Evolutionary conservation across 2,329 filamentous ascomycete genomes (phyloP), one percentile per base, ranked within the genome.

Genomic region (Thelonectria discophora): DNA sequence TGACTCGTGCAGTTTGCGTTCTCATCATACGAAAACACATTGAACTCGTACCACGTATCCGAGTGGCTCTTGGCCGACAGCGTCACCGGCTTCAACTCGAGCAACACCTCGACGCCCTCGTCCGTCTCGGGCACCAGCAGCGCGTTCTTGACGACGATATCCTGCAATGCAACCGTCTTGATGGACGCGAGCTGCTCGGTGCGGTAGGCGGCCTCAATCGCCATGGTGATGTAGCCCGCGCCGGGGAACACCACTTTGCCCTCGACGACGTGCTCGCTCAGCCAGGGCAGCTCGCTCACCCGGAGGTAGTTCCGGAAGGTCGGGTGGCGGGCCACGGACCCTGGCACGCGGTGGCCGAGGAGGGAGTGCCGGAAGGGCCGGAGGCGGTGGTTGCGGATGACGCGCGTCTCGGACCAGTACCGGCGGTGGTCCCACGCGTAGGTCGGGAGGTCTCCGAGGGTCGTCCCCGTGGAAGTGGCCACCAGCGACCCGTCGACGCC

Each of bases 171-270:
- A 45, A 66, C 68, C 27, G 55, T 53, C 53, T 63, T 66, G 40
- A 65, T 65, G n/a, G 37, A 56, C 17, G 65, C 60, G 9, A 58
- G 30, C 17, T 51, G 54, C 6, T 66, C 60, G 21, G 64, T 64
- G 21, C 64, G 65, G 10, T 65, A 42, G 2, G 58, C 62, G 9
- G 72, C 74, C 57, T 76, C 73, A 4, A 75, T 71, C 3, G 72
- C 74, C 65, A 75, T 73, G 32, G 68, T 66, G 18, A 78, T 68
- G 58, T 77, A 78, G 17, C 72, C 77, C 3, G 77, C 74, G 9
- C 62, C 72, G 1, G 77, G 77, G 58, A 77, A 78, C 4, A 78
- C 68, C 17, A 74, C 58, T 24, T 69, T 65, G 3, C 61, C 61
- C 17, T 72, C 64, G 7, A 78, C 66, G 4, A 64, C 63, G 54